phyloP scores from a whole-genome alignment of 2,329 filamentous ascomycete genomes.

The Colletotrichum shisoi region DNA sequence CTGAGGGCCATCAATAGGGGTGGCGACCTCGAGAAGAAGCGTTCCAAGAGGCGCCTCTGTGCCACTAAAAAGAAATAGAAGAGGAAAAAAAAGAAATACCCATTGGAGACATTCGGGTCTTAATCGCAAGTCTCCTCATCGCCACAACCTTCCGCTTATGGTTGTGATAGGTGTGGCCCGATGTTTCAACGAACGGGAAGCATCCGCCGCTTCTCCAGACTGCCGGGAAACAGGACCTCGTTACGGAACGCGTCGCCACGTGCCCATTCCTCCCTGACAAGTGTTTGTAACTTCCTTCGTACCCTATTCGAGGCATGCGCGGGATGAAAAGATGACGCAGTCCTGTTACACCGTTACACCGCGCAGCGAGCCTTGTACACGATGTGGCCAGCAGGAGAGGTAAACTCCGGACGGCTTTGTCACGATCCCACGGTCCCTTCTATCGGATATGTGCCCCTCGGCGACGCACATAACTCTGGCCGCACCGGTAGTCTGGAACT shows the following conservation, averaged over 20 bases:
- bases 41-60: constrained; percentile 22
- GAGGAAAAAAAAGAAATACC: too few relatives aligned
- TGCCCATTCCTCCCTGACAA: constrained; percentile 15
- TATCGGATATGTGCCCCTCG: constrained; percentile 17
- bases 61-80: constrained; percentile 13
- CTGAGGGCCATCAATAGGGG: constrained; percentile 6
- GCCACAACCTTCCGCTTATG: constrained; percentile 12
- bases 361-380: neutral
- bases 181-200: constrained; percentile 25
- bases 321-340: constrained; percentile 1
- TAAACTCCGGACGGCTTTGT: constrained; percentile 24
- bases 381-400: constrained; percentile 16
- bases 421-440: constrained; percentile 3
- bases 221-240: constrained; percentile 21
- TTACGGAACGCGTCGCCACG: constrained; percentile 21
- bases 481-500: constrained; percentile 22
- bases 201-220: constrained; percentile 24
- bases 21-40: constrained; percentile 24
- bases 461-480: constrained; percentile 28
- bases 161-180: constrained; percentile 26
- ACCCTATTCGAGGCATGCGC: neutral
- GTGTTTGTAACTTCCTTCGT: constrained; percentile 10
- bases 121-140: neutral
- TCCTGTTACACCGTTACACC: neutral
- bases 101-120: constrained; percentile 21